Conservation (phyloP, 345 rosid species). For the Eucalyptus marginata region DNA sequence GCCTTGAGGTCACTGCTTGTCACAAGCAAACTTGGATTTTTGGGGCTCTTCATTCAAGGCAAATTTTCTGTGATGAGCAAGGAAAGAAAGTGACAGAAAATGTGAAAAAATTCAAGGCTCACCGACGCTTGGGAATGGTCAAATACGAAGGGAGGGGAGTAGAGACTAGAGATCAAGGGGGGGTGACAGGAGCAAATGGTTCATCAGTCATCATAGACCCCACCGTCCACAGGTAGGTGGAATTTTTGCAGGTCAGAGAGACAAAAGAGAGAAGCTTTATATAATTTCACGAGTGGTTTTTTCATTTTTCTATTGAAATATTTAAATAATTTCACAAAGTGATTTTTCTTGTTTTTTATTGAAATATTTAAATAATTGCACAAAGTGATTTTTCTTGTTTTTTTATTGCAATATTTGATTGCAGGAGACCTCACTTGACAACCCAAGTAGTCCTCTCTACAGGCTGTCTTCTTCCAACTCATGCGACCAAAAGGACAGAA, state of each 20-base stretch:
- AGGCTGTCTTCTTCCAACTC: neutral
- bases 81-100: neutral
- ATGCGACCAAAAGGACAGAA: neutral
- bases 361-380: neutral
- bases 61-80: neutral
- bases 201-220: neutral
- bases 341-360: neutral
- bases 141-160: neutral
- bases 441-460: neutral
- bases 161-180: neutral
- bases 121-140: neutral
- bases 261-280: neutral
- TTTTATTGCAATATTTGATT: neutral
- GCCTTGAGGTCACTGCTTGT: neutral
- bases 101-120: neutral
- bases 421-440: neutral
- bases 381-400: neutral
- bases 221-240: neutral
- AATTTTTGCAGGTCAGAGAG: neutral
- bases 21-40: neutral
- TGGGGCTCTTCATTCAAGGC: neutral
- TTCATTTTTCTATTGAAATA: neutral
- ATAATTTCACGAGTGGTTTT: neutral
- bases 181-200: neutral
- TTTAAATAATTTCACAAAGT: neutral